A percentile compares a stretch with the other conserved stretches of the same genome.
Conservation (phyloP, 2,329 filamentous ascomycete species). For the Fusarium nisikadoi region DNA sequence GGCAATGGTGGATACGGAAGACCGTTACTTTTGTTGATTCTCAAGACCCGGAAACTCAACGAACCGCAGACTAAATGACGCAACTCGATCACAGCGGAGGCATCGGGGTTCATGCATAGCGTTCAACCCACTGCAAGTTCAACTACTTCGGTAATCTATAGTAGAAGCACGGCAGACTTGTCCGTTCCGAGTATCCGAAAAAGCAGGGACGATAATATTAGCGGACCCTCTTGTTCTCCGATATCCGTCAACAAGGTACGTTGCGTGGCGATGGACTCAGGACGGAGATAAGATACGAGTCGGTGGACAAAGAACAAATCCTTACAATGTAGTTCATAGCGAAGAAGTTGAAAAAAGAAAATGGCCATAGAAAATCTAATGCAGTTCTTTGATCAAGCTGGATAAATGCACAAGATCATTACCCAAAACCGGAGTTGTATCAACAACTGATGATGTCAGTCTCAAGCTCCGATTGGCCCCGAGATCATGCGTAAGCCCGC, state of each 20-base stretch:
- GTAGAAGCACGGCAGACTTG: not conserved
- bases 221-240: constrained; percentile 13
- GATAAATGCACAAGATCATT: not conserved
- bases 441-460: constrained; percentile 18
- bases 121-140: too few relatives aligned
- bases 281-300: not conserved
- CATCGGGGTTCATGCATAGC: not conserved
- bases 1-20: too few relatives aligned
- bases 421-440: not conserved
- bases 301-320: not conserved
- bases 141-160: not conserved
- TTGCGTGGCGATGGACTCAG: not conserved
- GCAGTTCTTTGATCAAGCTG: not conserved
- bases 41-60: too few relatives aligned
- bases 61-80: not conserved
- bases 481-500: constrained; percentile 23
- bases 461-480: constrained; percentile 26
- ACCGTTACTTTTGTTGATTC: too few relatives aligned
- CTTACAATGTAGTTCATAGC: not conserved
- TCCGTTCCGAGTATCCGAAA: not conserved
- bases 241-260: not conserved
- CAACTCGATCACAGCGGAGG: not conserved
- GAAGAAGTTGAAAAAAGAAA: not conserved
- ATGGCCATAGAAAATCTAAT: too few relatives aligned
- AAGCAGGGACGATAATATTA: not conserved